Percentiles rank a stretch among this genome's conserved stretches.
Evolutionary conservation across 192 early-diverging fungal genomes (phyloP).

Genomic region (Coemansia erecta): DNA sequence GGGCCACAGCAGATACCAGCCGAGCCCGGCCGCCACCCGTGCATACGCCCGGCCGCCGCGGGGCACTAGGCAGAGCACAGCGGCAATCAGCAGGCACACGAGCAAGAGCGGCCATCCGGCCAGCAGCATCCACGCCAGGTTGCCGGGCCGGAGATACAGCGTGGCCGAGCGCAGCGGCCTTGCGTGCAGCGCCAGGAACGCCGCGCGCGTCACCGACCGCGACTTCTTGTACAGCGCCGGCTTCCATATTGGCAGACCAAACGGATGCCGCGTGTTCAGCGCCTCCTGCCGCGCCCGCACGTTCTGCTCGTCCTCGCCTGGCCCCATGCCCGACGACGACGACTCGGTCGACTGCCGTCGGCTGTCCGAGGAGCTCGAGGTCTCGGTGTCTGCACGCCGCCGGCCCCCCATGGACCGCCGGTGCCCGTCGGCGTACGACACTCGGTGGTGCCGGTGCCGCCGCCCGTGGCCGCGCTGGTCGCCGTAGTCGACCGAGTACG

Average conservation of each 20-base stretch:
- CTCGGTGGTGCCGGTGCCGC: conserved; percentile 39
- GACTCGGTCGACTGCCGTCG: conserved; percentile 24
- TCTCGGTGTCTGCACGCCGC: conserved; percentile 20
- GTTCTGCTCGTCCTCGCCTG: conserved; percentile 42
- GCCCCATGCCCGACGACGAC: conserved; percentile 7
- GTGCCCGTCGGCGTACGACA: conserved; percentile 12
- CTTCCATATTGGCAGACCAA: conserved; percentile 96
- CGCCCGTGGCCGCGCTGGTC: conserved; percentile 16
- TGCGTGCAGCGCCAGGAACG: conserved; percentile 79
- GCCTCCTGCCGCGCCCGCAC: conserved; percentile 59
- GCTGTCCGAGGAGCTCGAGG: conserved; percentile 1
- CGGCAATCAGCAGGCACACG: conserved; percentile 61
- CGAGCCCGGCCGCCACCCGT: conserved; percentile 70
- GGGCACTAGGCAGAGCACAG: conserved; percentile 58
- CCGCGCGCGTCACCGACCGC: conserved; percentile 77
- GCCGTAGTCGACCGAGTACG: conserved; percentile 28
- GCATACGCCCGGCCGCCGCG: conserved; percentile 59
- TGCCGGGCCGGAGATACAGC: conserved; percentile 76
- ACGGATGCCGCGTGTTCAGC: conserved; percentile 82
- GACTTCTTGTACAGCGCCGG: conserved; percentile 95
- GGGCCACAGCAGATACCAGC: conserved; percentile 91
- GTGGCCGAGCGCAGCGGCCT: conserved; percentile 58
- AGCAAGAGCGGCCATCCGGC: conserved; percentile 89
- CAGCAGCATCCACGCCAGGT: conserved; percentile 81
- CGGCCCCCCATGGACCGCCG: conserved; percentile 17